These are phyloP conservation scores for Salix exigua DNA, from an alignment of 345 rosid genomes.

Conservation along the genomic window DNA sequence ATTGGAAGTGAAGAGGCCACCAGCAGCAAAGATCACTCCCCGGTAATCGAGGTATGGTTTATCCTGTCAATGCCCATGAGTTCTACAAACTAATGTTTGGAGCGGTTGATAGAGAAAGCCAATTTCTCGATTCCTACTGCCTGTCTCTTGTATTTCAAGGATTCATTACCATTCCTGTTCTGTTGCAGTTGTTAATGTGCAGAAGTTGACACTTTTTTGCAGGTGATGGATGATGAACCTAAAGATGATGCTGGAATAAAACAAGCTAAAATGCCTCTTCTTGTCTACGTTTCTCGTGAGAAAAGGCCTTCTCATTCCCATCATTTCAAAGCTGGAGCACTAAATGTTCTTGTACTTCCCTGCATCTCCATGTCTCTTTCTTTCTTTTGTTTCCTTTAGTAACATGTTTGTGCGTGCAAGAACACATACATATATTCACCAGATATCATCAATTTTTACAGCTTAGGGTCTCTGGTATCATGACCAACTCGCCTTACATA, in stretches of 20 bases:
- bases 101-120: not conserved
- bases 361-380: not conserved
- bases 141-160: not conserved
- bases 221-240: slow-evolving; percentile 18
- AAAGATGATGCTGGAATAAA: not conserved
- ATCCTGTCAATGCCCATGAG: not conserved
- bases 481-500: slow-evolving; percentile 43
- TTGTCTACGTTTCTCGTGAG: slow-evolving; percentile 47
- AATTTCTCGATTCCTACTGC: not conserved
- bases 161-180: not conserved
- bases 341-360: slow-evolving; percentile 43
- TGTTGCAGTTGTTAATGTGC: not conserved
- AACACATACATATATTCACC: not conserved
- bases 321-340: slow-evolving; percentile 55
- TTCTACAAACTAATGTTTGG: not conserved
- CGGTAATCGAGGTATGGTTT: slow-evolving; percentile 26
- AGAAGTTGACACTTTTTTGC: not conserved
- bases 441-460: slow-evolving; percentile 7
- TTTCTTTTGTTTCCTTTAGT: not conserved
- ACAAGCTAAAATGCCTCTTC: slow-evolving; percentile 27
- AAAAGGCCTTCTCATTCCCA: slow-evolving; percentile 36
- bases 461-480: slow-evolving; percentile 49
- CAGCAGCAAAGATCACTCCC: slow-evolving; percentile 17
- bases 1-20: not conserved
- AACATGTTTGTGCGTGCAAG: not conserved